Percentiles rank a stretch among this genome's conserved stretches.
Conservation (phyloP, 2,329 filamentous ascomycete genomes). For the Aureobasidium subglaciale region DNA sequence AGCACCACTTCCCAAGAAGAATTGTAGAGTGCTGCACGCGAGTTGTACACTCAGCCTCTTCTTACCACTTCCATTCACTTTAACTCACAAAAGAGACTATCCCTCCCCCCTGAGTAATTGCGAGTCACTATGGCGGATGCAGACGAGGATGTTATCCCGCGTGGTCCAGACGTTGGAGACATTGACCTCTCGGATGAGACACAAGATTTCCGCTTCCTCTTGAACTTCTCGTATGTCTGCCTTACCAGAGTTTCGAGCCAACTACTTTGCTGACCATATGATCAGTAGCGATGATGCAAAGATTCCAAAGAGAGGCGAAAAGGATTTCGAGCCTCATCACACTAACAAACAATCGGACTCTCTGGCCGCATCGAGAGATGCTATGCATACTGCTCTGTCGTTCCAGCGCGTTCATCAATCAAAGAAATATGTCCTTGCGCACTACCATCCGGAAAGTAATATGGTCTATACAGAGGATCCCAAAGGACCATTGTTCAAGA, state of each 20-base stretch:
- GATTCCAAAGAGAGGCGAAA: slow-evolving; percentile 84
- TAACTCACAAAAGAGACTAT: background rate
- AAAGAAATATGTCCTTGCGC: slow-evolving; percentile 59
- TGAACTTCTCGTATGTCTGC: slow-evolving; percentile 41
- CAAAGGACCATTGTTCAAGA: slow-evolving; percentile 65
- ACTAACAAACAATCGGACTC: slow-evolving; percentile 72
- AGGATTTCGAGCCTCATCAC: slow-evolving; percentile 92
- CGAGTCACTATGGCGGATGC: slow-evolving; percentile 28
- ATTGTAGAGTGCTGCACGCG: background rate
- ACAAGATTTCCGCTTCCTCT: slow-evolving; percentile 77
- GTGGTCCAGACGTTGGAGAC: slow-evolving; percentile 65
- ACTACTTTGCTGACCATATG: slow-evolving; percentile 7
- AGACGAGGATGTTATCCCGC: slow-evolving; percentile 30
- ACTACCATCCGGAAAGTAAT: slow-evolving; percentile 62
- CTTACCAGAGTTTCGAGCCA: background rate
- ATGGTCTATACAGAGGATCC: slow-evolving; percentile 59
- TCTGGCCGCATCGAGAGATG: slow-evolving; percentile 72
- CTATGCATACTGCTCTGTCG: slow-evolving; percentile 81
- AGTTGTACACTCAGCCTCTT: background rate
- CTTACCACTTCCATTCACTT: background rate
- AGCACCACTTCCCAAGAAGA: background rate
- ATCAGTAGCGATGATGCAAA: slow-evolving; percentile 36
- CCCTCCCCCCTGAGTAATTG: background rate
- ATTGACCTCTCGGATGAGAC: slow-evolving; percentile 70
- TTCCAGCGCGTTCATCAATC: slow-evolving; percentile 68